phyloP scores from a whole-genome alignment of 225 moss, liverwort and hornwort species.

The Sphagnum contortum region DNA sequence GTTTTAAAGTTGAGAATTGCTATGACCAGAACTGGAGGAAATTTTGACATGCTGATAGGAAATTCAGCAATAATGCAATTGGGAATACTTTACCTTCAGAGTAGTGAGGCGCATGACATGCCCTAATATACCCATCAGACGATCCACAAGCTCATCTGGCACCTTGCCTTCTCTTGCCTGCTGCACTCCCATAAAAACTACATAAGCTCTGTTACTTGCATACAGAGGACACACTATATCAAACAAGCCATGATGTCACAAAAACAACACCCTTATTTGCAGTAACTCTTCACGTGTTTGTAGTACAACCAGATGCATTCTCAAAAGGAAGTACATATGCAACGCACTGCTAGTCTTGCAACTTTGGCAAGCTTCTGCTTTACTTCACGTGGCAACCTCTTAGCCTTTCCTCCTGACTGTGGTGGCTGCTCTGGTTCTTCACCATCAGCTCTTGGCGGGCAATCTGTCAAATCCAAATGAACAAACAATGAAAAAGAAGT shows the following conservation, averaged over 20 bases:
- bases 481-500: no score
- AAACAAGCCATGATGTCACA: no score
- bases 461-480: constrained; percentile 23
- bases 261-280: no score
- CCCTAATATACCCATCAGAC: constrained; percentile 86
- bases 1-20: no score
- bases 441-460: constrained; percentile 71
- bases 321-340: no score
- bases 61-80: no score
- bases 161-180: constrained; percentile 98
- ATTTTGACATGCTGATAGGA: no score
- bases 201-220: no score
- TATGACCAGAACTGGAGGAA: no score
- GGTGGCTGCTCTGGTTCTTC: constrained; percentile 59
- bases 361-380: constrained; percentile 98
- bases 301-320: no score
- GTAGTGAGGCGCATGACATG: constrained; percentile 95
- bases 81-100: constrained; percentile 48
- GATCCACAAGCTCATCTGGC: constrained; percentile 85
- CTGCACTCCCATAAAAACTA: constrained; percentile 17
- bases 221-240: no score
- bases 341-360: constrained; percentile 56
- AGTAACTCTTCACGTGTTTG: no score
- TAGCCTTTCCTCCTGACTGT: constrained; percentile 68
- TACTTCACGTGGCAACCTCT: constrained; percentile 87